Conservation (phyloP, 306 rosid genomes). For the Lathyrus oleraceus region DNA sequence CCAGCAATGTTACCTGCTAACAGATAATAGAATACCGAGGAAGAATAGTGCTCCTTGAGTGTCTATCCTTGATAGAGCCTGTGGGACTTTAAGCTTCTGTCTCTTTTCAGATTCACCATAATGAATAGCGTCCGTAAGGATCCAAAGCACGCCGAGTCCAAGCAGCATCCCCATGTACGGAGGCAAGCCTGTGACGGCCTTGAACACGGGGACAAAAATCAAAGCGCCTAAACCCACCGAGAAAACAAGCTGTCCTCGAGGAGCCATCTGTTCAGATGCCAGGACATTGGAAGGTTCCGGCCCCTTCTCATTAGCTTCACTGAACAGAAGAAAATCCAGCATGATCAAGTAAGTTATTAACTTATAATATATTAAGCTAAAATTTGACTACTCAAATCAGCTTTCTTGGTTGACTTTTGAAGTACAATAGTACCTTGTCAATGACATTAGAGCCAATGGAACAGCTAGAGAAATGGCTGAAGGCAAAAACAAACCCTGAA, state of each 20-base stretch:
- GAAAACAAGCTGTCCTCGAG: slow-evolving; percentile 89
- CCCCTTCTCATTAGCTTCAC: slow-evolving; percentile 81
- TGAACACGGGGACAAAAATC: slow-evolving; percentile 86
- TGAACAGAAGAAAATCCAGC: slow-evolving; percentile 41
- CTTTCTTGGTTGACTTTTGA: slow-evolving; percentile 25
- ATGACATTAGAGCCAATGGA: slow-evolving; percentile 83
- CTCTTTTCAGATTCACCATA: slow-evolving; percentile 84
- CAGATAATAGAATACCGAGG: slow-evolving; percentile 92
- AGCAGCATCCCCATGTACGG: slow-evolving; percentile 92
- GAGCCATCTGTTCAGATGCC: slow-evolving; percentile 94
- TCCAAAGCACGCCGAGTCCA: slow-evolving; percentile 96
- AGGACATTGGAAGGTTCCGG: slow-evolving; percentile 53
- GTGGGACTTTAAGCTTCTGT: slow-evolving; percentile 89
- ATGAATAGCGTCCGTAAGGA: slow-evolving; percentile 97
- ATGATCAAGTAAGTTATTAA: slow-evolving; percentile 28
- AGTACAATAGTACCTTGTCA: slow-evolving; percentile 62
- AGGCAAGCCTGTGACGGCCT: slow-evolving; percentile 90
- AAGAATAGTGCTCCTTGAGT: slow-evolving; percentile 92
- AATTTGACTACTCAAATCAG: slow-evolving; percentile 25
- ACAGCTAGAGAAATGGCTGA: slow-evolving; percentile 76
- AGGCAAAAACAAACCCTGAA: slow-evolving; percentile 73
- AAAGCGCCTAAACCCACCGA: slow-evolving; percentile 86
- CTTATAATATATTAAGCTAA: slow-evolving; percentile 14
- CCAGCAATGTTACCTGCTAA: slow-evolving; percentile 50
- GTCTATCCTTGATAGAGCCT: slow-evolving; percentile 91